A percentile compares a stretch with the other conserved stretches of the same genome.
phyloP scores from a whole-genome alignment of 176 grass and related monocot genomes.

The Aegilops tauschii region DNA sequence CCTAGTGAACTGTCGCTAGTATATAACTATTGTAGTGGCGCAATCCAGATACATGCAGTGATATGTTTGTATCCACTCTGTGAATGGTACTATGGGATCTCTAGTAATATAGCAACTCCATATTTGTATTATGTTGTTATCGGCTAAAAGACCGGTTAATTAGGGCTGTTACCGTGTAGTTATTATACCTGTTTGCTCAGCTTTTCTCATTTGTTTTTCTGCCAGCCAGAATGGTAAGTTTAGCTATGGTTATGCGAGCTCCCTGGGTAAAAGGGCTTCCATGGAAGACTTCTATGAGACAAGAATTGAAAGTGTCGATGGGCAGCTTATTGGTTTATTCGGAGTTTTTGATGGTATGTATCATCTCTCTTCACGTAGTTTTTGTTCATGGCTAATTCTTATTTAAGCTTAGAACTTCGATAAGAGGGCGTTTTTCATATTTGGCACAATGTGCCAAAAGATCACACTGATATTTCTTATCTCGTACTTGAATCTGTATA shows the following conservation, averaged over 20 bases:
- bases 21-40: not conserved
- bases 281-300: constrained; percentile 72
- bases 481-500: not conserved
- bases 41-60: not conserved
- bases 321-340: constrained; percentile 54
- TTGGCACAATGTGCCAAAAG: not conserved
- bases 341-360: constrained; percentile 70
- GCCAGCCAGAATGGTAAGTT: constrained; percentile 58
- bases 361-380: not conserved
- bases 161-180: not conserved
- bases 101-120: not conserved
- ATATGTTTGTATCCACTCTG: not conserved
- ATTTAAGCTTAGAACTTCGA: not conserved
- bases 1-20: not conserved
- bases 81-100: not conserved
- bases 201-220: constrained; percentile 37
- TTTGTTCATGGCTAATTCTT: not conserved
- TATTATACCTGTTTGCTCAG: constrained; percentile 15
- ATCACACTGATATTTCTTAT: not conserved
- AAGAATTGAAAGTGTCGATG: constrained; percentile 60
- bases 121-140: not conserved
- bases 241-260: constrained; percentile 65
- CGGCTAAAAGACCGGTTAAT: not conserved
- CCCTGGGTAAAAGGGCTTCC: constrained; percentile 56
- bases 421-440: not conserved